phyloP scores from a whole-genome alignment of 306 rosid species.

The Quercus engelmannii region DNA sequence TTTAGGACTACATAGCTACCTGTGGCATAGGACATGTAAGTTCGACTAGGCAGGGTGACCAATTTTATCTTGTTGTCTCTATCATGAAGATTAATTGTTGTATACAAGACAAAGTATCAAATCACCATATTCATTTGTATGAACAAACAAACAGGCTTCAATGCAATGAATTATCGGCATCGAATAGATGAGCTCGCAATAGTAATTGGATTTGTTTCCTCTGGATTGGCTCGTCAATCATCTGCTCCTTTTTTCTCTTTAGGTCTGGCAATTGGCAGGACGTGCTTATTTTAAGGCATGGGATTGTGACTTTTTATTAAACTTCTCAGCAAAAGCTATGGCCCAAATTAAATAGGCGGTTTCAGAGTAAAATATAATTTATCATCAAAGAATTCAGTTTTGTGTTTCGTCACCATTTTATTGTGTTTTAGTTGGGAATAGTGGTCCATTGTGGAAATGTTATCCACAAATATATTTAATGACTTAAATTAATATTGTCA shows the following conservation, averaged over 20 bases:
- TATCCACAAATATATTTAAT: conserved; percentile 6
- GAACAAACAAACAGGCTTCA: too few relatives aligned
- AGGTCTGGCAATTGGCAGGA: too few relatives aligned
- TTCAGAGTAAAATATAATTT: background rate
- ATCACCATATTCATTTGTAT: background rate
- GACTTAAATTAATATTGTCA: background rate
- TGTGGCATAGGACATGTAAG: too few relatives aligned
- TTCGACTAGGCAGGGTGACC: background rate
- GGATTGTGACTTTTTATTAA: background rate
- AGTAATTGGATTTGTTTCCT: too few relatives aligned
- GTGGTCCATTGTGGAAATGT: background rate
- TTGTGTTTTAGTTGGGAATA: background rate
- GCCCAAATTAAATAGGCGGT: conserved; percentile 29
- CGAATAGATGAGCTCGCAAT: too few relatives aligned
- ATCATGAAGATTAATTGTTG: background rate
- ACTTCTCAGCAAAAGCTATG: conserved; percentile 8
- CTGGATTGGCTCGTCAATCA: too few relatives aligned
- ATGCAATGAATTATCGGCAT: too few relatives aligned
- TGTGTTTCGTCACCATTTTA: conserved; percentile 7
- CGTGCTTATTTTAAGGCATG: background rate
- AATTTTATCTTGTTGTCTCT: background rate
- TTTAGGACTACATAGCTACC: too few relatives aligned
- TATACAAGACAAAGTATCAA: background rate
- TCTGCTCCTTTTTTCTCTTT: too few relatives aligned
- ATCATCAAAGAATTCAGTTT: background rate